These are phyloP conservation scores for Pyricularia grisea DNA, from an alignment of 2,329 filamentous ascomycete species.

Conservation along the genomic window DNA sequence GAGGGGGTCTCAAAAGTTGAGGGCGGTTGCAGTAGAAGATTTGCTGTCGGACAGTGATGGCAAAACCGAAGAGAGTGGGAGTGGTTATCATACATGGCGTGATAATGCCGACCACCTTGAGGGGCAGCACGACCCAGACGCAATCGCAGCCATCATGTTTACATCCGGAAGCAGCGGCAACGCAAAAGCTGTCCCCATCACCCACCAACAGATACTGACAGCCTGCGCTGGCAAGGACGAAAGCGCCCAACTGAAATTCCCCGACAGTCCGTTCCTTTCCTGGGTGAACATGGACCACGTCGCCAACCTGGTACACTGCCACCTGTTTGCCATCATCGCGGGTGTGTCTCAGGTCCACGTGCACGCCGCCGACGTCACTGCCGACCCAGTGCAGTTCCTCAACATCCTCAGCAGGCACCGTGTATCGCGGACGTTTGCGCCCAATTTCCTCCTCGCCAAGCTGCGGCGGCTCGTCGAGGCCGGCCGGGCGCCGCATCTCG, in stretches of 20 bases:
- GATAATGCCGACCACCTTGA: background rate
- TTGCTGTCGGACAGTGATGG: constrained; percentile 5
- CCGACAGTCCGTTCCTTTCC: constrained; percentile 28
- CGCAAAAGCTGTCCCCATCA: constrained; percentile 37
- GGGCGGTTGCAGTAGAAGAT: no score
- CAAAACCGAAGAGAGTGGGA: constrained; percentile 9
- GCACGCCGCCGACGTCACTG: constrained; percentile 27
- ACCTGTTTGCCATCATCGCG: constrained; percentile 34
- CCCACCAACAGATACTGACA: constrained; percentile 30
- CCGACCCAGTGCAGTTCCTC: constrained; percentile 27
- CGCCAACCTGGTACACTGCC: constrained; percentile 39
- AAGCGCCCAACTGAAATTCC: constrained; percentile 12
- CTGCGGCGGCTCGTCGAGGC: constrained; percentile 8
- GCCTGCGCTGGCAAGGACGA: constrained; percentile 37
- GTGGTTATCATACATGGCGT: constrained; percentile 5
- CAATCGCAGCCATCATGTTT: constrained; percentile 32
- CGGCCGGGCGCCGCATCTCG: constrained; percentile 6
- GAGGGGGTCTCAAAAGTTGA: constrained; percentile 2
- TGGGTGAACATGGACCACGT: constrained; percentile 47
- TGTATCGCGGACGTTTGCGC: constrained; percentile 33
- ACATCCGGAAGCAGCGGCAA: constrained; percentile 43
- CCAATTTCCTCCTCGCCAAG: constrained; percentile 24
- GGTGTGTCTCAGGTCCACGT: constrained; percentile 36
- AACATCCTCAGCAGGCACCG: constrained; percentile 27
- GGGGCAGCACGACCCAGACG: background rate